phyloP scores from a whole-genome alignment of 805 yeast genomes.

The Starmerella bombicola region DNA sequence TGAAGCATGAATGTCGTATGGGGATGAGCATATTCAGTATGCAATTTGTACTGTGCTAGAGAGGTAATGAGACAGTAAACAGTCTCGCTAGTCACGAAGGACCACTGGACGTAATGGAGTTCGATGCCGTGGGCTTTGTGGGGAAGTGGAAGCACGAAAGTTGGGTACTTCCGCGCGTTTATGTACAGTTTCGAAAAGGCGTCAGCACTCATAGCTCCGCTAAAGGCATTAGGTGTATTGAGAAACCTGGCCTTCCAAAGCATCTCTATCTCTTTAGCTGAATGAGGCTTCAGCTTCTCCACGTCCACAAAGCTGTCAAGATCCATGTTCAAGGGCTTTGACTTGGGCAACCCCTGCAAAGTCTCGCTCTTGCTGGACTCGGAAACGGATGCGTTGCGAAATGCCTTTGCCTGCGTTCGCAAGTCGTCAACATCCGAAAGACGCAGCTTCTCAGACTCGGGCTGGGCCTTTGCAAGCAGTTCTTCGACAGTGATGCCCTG shows the following conservation, averaged over 20 bases:
- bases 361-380: background rate
- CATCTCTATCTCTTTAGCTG: slow-evolving; percentile 52
- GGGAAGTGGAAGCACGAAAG: slow-evolving; percentile 84
- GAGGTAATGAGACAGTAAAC: slow-evolving; percentile 85
- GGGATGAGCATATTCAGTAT: slow-evolving; percentile 84
- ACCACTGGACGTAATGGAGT: slow-evolving; percentile 90
- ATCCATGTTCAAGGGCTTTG: slow-evolving; percentile 39
- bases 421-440: slow-evolving; percentile 13
- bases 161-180: slow-evolving; percentile 62
- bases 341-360: background rate
- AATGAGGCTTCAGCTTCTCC: slow-evolving; percentile 47
- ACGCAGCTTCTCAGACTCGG: slow-evolving; percentile 14
- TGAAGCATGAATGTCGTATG: slow-evolving; percentile 87
- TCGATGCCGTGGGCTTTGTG: slow-evolving; percentile 42
- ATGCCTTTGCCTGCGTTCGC: slow-evolving; percentile 11
- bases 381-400: background rate
- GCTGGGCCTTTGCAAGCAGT: slow-evolving; percentile 17
- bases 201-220: slow-evolving; percentile 47
- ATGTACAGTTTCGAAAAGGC: slow-evolving; percentile 52
- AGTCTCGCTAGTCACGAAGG: slow-evolving; percentile 69
- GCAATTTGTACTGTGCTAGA: slow-evolving; percentile 80
- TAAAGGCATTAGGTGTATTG: slow-evolving; percentile 43
- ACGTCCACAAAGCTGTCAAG: slow-evolving; percentile 58
- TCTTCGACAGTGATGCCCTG: slow-evolving; percentile 19
- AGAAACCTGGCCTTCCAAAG: slow-evolving; percentile 85